A percentile compares a stretch with the other conserved stretches of the same genome.
Evolutionary conservation across 202 grass and related monocot genomes (phyloP).

Genomic region (Schoenoplectus triqueter): DNA sequence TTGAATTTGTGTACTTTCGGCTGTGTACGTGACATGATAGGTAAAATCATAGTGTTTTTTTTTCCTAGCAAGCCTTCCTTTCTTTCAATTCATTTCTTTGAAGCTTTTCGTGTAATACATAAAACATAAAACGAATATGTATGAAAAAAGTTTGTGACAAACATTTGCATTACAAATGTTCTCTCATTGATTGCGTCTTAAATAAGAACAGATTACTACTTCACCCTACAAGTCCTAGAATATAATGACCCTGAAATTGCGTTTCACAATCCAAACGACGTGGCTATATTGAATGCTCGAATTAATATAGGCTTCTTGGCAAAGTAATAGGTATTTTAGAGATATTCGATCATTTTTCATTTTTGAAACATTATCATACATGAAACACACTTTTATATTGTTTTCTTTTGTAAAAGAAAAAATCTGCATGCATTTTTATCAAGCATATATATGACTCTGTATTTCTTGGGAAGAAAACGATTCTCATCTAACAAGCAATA

Average conservation of each 20-base stretch:
- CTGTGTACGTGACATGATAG: background rate
- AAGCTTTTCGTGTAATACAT: background rate
- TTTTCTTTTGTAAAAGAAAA: too few species aligned
- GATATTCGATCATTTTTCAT: background rate
- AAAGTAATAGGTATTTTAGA: background rate
- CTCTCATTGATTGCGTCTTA: background rate
- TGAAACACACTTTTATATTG: background rate
- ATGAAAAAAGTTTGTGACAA: too few species aligned
- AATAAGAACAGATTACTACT: background rate
- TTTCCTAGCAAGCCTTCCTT: background rate
- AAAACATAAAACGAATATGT: background rate
- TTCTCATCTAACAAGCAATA: background rate
- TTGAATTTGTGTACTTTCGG: conserved; percentile 4
- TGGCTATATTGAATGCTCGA: background rate
- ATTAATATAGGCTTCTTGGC: background rate
- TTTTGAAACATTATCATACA: background rate
- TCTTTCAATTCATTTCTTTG: background rate
- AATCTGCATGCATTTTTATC: background rate
- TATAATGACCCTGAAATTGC: background rate
- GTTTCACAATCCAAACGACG: background rate
- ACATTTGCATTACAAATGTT: background rate
- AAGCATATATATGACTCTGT: background rate
- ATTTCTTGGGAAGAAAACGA: background rate
- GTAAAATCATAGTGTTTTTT: background rate
- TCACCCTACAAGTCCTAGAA: background rate